Evolutionary conservation across 2,329 filamentous ascomycete genomes (phyloP).

Genomic region (Trichophyton schoenleinii): DNA sequence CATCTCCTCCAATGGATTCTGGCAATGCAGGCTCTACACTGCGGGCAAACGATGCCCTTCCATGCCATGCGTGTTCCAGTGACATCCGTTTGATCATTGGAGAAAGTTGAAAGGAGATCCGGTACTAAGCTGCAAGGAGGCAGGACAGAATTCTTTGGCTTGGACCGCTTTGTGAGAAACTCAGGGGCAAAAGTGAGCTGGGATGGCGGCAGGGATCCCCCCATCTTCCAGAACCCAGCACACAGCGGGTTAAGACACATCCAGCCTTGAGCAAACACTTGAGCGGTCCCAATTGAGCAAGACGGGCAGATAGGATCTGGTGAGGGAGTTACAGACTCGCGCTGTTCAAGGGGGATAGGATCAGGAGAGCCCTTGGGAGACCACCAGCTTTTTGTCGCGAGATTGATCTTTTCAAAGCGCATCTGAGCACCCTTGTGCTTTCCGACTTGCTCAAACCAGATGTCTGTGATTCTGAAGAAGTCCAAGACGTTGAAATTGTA

Average conservation of each 20-base stretch:
- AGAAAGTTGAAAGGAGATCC: constrained; percentile 28
- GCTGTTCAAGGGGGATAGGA: constrained; percentile 19
- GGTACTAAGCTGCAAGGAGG: constrained; percentile 30
- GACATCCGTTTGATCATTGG: constrained; percentile 24
- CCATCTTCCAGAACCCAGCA: constrained; percentile 42
- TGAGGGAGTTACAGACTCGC: constrained; percentile 21
- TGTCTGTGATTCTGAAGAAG: constrained; percentile 54
- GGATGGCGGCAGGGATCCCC: constrained; percentile 20
- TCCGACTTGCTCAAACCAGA: constrained; percentile 51
- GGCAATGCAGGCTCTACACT: constrained; percentile 50
- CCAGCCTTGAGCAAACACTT: constrained; percentile 39
- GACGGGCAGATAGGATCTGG: constrained; percentile 23
- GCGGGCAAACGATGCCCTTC: constrained; percentile 53
- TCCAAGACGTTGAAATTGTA: constrained; percentile 53
- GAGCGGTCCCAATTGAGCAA: constrained; percentile 29
- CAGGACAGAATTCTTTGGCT: constrained; percentile 28
- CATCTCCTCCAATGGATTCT: constrained; percentile 50
- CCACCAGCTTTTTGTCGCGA: constrained; percentile 48
- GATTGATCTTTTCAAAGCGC: constrained; percentile 52
- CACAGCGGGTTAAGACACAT: constrained; percentile 47
- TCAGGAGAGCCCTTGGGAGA: constrained; percentile 24
- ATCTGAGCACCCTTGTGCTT: constrained; percentile 41
- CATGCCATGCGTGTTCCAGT: constrained; percentile 44
- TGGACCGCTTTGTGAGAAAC: constrained; percentile 46
- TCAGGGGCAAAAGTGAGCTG: constrained; percentile 39